Conservation (phyloP, 2,329 filamentous ascomycete species). For the Capronia epimyces region DNA sequence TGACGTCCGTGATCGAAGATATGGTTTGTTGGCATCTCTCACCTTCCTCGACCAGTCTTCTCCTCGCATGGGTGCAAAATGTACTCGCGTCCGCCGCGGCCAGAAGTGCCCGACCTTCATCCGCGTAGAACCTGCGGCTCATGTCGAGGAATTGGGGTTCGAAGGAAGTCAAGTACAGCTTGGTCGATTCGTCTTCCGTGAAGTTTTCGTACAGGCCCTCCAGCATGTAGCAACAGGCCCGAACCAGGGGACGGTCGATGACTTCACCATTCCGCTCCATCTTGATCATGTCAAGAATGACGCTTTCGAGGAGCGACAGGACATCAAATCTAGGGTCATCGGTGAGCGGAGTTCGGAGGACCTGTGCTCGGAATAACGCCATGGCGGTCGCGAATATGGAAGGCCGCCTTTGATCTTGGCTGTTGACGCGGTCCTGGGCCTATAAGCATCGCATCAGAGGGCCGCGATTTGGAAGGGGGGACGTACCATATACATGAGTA, state of each 20-base stretch:
- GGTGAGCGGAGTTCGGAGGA: conserved; percentile 60
- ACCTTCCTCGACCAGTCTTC: conserved; percentile 71
- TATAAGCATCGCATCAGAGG: conserved; percentile 17
- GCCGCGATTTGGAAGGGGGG: background rate
- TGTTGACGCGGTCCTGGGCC: conserved; percentile 69
- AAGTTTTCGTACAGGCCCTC: conserved; percentile 80
- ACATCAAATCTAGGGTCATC: conserved; percentile 47
- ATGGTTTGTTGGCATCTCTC: conserved; percentile 79
- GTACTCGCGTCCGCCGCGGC: conserved; percentile 71
- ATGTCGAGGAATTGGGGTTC: conserved; percentile 69
- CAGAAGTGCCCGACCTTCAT: conserved; percentile 69
- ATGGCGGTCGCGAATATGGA: conserved; percentile 82
- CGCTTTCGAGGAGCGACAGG: conserved; percentile 68
- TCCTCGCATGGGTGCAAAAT: conserved; percentile 72
- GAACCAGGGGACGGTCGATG: conserved; percentile 76
- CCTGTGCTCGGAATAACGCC: conserved; percentile 78
- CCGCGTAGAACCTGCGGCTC: conserved; percentile 67
- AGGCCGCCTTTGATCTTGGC: conserved; percentile 63
- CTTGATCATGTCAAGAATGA: conserved; percentile 82
- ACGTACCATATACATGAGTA: conserved; percentile 85
- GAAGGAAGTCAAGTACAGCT: conserved; percentile 77
- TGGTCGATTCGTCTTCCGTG: conserved; percentile 68
- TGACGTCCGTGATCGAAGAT: conserved; percentile 63
- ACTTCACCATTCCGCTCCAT: conserved; percentile 89
- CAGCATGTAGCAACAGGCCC: conserved; percentile 82